Base-by-base conservation (phyloP, 2,329 filamentous ascomycete genomes). In the Pestalotiopsis sp. region DNA sequence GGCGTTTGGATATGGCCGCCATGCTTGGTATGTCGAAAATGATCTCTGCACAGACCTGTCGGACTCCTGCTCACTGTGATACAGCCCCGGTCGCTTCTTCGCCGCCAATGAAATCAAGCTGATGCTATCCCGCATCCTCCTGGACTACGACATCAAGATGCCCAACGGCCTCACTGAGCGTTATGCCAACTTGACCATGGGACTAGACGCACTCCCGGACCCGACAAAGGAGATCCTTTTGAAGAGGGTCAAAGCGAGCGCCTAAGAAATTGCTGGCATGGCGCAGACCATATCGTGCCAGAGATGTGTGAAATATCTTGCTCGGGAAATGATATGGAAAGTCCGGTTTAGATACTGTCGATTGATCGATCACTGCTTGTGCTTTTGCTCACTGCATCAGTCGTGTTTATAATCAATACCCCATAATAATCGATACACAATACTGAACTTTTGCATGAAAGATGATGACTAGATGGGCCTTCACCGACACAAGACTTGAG, bases 101-200 rank as follows among this genome's bases (percentile, higher is more conserved):
- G 82, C 82, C 3, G 75, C 79, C 23, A 80, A 83, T 66, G 80
- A 83, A 74, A 81, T 84, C 73, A 84, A 84, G 74, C 73, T 82
- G 70, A 80, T 83, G 57, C 62, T 83, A 25, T 80, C 77, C 7
- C 76, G 77, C 39, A 72, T 80, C 11, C 71, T 83, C 66, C 79
- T 83, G 4, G 81, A 76, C 11, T 82, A 82, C 66, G 80, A 83
- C 20, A 60, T 80, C 25, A 72, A 70, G 52, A 77, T 77, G 69
- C 72, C 72, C 1, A 73, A 74, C 4, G 77, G 74, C 13, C 11
- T 67, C 7, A 67, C 58, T 7, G 66, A 67, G 56, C 57, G 66
- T 9, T 67, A 67, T 25, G 20, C 57, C 36, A 67, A 67, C 25
- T 13, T 67, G 39, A 17, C 13, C 14, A 67, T 62, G 57, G 66